Conservation (phyloP, 208 protist genomes). For the Jaenimonas drosophilae region DNA sequence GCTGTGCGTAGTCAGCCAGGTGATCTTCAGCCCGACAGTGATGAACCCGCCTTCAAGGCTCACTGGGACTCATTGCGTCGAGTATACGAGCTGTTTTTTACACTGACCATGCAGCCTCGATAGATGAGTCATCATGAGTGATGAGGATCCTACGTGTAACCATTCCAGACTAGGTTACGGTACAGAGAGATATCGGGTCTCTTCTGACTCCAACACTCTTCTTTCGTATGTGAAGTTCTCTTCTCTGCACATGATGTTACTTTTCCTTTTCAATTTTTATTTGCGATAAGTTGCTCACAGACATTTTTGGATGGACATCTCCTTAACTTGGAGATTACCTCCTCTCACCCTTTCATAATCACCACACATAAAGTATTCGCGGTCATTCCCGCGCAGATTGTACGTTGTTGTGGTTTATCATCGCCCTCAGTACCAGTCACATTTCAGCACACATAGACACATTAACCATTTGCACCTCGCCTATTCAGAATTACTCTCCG, state of each 20-base stretch:
- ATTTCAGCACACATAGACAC: conserved; percentile 2
- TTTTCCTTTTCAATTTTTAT: not conserved
- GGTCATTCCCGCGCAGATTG: not conserved
- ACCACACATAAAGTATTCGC: not conserved
- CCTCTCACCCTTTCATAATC: not conserved
- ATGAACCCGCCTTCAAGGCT: conserved; percentile 35
- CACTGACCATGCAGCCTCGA: too few relatives aligned
- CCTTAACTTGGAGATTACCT: too few relatives aligned
- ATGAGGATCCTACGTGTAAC: too few relatives aligned
- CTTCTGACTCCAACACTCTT: too few relatives aligned
- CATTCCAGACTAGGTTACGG: too few relatives aligned
- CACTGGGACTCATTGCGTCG: conserved; percentile 57
- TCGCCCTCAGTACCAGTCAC: not conserved
- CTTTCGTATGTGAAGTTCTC: conserved; percentile 1
- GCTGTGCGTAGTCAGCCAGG: too few relatives aligned
- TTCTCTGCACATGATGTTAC: not conserved
- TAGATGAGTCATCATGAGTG: too few relatives aligned
- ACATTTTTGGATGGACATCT: too few relatives aligned
- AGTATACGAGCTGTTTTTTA: conserved; percentile 72
- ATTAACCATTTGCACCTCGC: not conserved
- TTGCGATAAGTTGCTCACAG: not conserved
- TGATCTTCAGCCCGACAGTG: too few relatives aligned
- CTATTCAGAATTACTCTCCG: too few relatives aligned
- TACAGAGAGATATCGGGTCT: too few relatives aligned
- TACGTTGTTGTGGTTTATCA: not conserved